Percentiles rank a stretch among this genome's conserved stretches.
Evolutionary conservation across 306 rosid genomes (phyloP).

Genomic region (Corylus americana): DNA sequence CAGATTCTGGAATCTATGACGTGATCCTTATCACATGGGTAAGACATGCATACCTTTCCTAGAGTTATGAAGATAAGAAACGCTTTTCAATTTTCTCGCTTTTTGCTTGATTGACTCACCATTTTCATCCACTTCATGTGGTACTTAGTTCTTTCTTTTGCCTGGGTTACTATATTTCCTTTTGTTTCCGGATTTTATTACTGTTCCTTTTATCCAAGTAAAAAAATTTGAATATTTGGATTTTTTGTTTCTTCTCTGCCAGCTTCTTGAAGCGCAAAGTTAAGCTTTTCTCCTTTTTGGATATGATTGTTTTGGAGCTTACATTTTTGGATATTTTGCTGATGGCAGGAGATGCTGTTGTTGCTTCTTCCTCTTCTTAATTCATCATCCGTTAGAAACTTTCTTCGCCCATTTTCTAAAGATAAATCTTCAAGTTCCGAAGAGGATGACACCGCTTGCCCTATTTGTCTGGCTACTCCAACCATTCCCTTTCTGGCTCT

Average conservation of each 20-base stretch:
- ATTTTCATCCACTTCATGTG: background rate
- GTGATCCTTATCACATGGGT: background rate
- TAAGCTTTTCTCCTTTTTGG: slow-evolving; percentile 1
- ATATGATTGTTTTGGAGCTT: slow-evolving; percentile 6
- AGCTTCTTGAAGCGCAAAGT: slow-evolving; percentile 9
- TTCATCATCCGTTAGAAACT: slow-evolving; percentile 80
- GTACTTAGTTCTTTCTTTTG: background rate
- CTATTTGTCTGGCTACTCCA: slow-evolving; percentile 84
- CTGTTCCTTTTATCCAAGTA: background rate
- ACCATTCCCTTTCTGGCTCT: slow-evolving; percentile 85
- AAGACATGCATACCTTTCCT: background rate
- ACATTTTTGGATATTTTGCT: slow-evolving; percentile 23
- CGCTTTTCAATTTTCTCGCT: background rate
- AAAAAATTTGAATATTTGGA: background rate
- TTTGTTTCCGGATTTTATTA: background rate
- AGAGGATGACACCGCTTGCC: slow-evolving; percentile 69
- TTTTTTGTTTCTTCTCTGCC: background rate
- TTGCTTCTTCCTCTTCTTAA: slow-evolving; percentile 96
- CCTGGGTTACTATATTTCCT: background rate
- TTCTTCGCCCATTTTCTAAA: slow-evolving; percentile 81
- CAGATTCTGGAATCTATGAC: background rate
- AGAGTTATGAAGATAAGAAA: background rate
- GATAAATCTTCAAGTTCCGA: slow-evolving; percentile 77
- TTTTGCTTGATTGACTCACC: background rate
- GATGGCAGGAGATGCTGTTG: slow-evolving; percentile 91